Base-by-base conservation (phyloP, 139 green algal species). In the Volvox reticuliferus region DNA sequence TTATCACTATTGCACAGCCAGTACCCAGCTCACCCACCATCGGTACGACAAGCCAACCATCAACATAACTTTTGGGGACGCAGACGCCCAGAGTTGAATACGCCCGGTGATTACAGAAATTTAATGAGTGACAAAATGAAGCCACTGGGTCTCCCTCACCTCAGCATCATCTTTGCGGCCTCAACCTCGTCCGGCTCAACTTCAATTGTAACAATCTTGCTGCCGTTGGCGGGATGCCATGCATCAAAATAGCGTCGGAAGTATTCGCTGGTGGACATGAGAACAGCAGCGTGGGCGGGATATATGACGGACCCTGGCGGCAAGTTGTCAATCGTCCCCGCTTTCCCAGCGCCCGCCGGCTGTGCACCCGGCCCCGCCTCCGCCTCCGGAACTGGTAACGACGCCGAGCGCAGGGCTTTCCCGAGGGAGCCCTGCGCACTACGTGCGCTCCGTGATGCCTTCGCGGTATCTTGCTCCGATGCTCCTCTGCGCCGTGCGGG, bases 151-250 rank as follows among this genome's bases (percentile, higher is more conserved):
- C 44, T 55, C 44, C 9, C 55, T 30, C 55, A 87, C 80, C n/a
- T 87, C 6, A 87, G n/a, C 80, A 87, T 87, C 55, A 87, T 21
- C 17, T 75, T n/a, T 5, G 80, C 50, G 20, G 80, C 80, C n/a
- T 87, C n/a, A 61, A 87, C 20, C n/a, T 87, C 80, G 35, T 75
- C 80, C 55, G 80, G 55, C n/a, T 87, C 80, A 16, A 87, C 80
- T 24, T 87, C 80, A 26, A 87, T 44, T 19, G 55, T n/a, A 9
- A 87, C 28, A 30, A 73, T n/a, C 21, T 75, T 87, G 50, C 61
- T 73, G 55, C 80, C 55, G 24, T 44, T 28, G 32, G 20, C 26
- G 14, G 80, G 61, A 30, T 76, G 55, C 61, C 80, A 73, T 21
- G 80, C 37, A 0, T 73, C 55, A 1, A 87, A 55, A 50, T 87